These are phyloP conservation scores for Mitragyna speciosa DNA, from an alignment of 257 asterid genomes.

Conservation along the genomic window DNA sequence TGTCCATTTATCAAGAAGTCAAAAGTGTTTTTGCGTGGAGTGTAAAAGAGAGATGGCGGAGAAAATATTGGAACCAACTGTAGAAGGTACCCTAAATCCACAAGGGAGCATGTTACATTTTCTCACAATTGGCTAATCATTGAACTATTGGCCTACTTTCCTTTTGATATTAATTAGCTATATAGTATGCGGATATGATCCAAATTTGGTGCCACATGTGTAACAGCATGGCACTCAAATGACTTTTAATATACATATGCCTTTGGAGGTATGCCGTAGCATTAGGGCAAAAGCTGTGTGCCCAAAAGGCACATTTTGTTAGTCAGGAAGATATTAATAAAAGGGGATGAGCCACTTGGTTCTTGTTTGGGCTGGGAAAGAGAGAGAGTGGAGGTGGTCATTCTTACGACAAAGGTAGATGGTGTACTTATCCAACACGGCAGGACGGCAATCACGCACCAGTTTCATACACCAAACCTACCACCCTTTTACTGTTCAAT, in stretches of 20 bases:
- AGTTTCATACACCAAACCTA: not conserved
- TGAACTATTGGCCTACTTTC: not conserved
- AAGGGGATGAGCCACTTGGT: not conserved
- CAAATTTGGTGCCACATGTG: not conserved
- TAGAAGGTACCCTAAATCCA: slow-evolving; percentile 1
- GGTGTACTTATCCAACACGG: slow-evolving; percentile 13
- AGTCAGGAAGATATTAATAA: not conserved
- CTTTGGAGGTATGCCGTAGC: not conserved
- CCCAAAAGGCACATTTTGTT: not conserved
- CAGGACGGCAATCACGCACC: slow-evolving; percentile 24
- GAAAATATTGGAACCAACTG: not conserved
- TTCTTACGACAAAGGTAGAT: not conserved
- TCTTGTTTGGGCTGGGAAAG: not conserved
- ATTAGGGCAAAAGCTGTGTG: not conserved
- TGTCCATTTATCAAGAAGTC: not conserved
- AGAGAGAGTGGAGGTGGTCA: not conserved
- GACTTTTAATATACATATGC: not conserved
- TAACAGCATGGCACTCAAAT: not conserved
- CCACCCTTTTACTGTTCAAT: not conserved
- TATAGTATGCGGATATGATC: not conserved
- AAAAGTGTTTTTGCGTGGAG: not conserved
- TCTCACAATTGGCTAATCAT: slow-evolving; percentile 5
- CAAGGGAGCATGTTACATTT: not conserved
- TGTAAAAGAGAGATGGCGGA: not conserved
- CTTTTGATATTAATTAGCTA: not conserved